Evolutionary conservation across 2,329 filamentous ascomycete genomes (phyloP).

Genomic region (Shiraia sp.): DNA sequence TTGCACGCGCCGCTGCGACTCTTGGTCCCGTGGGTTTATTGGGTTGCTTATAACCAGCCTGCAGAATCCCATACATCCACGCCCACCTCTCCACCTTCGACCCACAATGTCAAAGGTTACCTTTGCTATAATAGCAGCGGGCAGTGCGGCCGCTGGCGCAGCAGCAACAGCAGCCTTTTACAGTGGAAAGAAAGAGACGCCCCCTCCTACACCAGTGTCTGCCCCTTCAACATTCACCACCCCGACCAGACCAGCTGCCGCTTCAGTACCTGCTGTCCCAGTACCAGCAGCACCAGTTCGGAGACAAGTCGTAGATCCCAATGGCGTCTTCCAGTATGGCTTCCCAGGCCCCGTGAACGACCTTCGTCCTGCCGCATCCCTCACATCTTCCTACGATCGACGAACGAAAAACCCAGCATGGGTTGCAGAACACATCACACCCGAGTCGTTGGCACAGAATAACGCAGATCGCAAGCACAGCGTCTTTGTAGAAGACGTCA

Average conservation of each 20-base stretch:
- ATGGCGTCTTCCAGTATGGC: conserved; percentile 61
- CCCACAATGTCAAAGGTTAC: conserved; percentile 55
- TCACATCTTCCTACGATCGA: conserved; percentile 89
- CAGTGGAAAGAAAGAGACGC: conserved; percentile 38
- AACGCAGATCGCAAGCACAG: conserved; percentile 85
- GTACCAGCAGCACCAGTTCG: conserved; percentile 24
- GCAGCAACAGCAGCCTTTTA: conserved; percentile 54
- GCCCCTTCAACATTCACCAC: conserved; percentile 42
- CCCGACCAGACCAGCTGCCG: conserved; percentile 27
- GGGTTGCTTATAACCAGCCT: conserved; percentile 14
- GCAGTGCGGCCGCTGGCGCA: conserved; percentile 53
- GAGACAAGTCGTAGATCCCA: conserved; percentile 51
- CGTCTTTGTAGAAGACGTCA: conserved; percentile 77
- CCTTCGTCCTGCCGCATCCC: conserved; percentile 72
- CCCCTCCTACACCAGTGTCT: conserved; percentile 28
- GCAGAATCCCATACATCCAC: neutral
- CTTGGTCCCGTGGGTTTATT: conserved; percentile 22
- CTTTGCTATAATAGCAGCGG: conserved; percentile 54
- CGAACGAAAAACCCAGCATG: conserved; percentile 89
- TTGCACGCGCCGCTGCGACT: conserved; percentile 38
- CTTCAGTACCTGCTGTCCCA: conserved; percentile 31
- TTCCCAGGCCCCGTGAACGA: conserved; percentile 92
- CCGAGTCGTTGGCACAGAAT: conserved; percentile 73
- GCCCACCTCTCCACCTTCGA: conserved; percentile 1
- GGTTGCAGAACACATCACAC: conserved; percentile 93